phyloP scores from a whole-genome alignment of 2,329 filamentous ascomycete species.

The Dactylellina drechsleri region DNA sequence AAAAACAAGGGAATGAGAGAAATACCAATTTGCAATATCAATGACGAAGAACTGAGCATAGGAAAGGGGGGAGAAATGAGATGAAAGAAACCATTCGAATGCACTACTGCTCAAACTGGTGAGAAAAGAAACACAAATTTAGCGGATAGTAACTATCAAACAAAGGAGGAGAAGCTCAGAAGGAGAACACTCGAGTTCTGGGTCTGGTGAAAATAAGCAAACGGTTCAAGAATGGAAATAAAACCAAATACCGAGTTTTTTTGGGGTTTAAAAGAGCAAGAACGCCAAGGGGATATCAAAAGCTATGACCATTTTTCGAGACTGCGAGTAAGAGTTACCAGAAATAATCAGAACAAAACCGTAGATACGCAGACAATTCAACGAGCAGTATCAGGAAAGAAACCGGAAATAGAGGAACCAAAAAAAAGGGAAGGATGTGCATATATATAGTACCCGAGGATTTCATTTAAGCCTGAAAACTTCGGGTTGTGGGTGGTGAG shows the following conservation, averaged over 20 bases:
- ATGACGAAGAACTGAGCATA: conserved; percentile 19
- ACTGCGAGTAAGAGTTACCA: conserved; percentile 4
- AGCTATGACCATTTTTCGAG: conserved; percentile 30
- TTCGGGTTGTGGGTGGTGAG: conserved; percentile 41
- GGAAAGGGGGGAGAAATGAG: background rate
- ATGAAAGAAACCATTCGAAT: conserved; percentile 19
- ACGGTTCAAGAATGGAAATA: conserved; percentile 33
- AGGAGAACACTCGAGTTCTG: conserved; percentile 20
- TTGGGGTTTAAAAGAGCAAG: conserved; percentile 31
- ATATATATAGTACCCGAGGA: conserved; percentile 24
- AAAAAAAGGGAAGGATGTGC: conserved; percentile 6
- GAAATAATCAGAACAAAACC: conserved; percentile 9
- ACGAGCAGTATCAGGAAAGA: conserved; percentile 13
- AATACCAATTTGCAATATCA: conserved; percentile 35
- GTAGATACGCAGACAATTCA: conserved; percentile 5
- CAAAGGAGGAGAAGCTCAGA: background rate
- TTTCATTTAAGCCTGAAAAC: conserved; percentile 30
- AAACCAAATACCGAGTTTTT: conserved; percentile 36
- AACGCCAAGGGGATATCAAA: conserved; percentile 43
- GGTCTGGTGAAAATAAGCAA: conserved; percentile 19
- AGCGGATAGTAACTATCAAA: conserved; percentile 26
- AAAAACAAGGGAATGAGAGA: background rate
- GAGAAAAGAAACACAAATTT: conserved; percentile 12
- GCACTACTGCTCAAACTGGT: conserved; percentile 42
- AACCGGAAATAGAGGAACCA: conserved; percentile 12